Conservation (phyloP, 805 yeast species). For the Ogataea henricii region DNA sequence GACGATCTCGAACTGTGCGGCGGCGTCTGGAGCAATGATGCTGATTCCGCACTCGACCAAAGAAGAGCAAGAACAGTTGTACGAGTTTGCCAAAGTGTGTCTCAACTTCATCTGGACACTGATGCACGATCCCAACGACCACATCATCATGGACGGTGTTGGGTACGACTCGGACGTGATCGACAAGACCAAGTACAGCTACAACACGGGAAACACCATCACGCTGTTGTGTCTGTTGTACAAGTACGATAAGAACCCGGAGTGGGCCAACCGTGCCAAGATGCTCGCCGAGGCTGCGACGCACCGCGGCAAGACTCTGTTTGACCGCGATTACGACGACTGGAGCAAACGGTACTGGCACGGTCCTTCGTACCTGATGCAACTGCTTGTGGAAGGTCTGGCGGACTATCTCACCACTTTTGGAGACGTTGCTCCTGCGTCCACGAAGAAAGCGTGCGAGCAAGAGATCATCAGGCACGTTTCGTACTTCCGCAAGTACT, state of each 20-base stretch:
- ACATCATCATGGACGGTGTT: conserved; percentile 63
- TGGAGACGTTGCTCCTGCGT: conserved; percentile 40
- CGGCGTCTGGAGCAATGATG: conserved; percentile 61
- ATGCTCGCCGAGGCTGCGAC: conserved; percentile 58
- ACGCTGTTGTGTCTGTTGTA: conserved; percentile 55
- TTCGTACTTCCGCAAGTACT: conserved; percentile 56
- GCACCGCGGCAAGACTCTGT: conserved; percentile 56
- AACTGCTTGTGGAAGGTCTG: conserved; percentile 64
- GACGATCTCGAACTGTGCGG: conserved; percentile 69
- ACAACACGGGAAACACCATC: conserved; percentile 68
- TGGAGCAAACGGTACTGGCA: conserved; percentile 61
- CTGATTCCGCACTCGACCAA: conserved; percentile 54
- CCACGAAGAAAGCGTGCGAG: conserved; percentile 34
- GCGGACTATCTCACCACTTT: conserved; percentile 62
- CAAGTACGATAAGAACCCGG: conserved; percentile 48
- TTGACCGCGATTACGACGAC: conserved; percentile 60
- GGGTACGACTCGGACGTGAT: conserved; percentile 46
- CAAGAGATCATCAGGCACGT: conserved; percentile 56
- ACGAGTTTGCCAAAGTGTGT: conserved; percentile 58
- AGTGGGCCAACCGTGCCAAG: conserved; percentile 51
- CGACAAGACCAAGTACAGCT: conserved; percentile 64
- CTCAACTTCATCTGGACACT: conserved; percentile 56
- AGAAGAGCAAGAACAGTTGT: conserved; percentile 35
- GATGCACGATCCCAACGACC: conserved; percentile 55
- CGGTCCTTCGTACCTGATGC: conserved; percentile 66